These are phyloP conservation scores for Fusarium heterosporum DNA, from an alignment of 2,329 filamentous ascomycete genomes.

Conservation along the genomic window DNA sequence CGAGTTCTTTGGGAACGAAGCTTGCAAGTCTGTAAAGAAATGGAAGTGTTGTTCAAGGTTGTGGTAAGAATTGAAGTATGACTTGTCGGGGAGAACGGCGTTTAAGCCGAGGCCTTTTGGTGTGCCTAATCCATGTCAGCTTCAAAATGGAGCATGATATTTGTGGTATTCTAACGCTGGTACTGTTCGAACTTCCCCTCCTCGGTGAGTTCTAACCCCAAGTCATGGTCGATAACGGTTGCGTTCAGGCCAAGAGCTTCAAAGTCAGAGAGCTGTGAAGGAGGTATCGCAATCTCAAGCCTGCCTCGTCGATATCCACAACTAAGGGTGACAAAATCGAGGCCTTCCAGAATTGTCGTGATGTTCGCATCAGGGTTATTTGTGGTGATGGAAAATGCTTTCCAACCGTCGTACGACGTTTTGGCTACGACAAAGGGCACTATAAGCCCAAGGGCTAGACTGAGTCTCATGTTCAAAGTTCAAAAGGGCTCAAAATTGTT, in stretches of 20 bases:
- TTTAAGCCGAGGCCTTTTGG: background rate
- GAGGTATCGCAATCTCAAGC: constrained; percentile 46
- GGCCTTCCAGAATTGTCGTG: constrained; percentile 20
- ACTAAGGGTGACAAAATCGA: constrained; percentile 44
- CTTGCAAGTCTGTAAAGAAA: constrained; percentile 60
- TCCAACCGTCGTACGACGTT: constrained; percentile 46
- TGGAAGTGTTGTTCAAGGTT: constrained; percentile 62
- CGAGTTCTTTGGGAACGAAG: constrained; percentile 57
- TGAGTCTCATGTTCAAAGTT: constrained; percentile 16
- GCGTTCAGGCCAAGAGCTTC: constrained; percentile 41
- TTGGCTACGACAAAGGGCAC: constrained; percentile 32
- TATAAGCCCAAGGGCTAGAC: constrained; percentile 8
- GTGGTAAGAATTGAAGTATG: constrained; percentile 67
- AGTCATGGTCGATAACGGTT: constrained; percentile 39
- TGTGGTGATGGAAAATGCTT: constrained; percentile 43
- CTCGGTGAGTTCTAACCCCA: constrained; percentile 43
- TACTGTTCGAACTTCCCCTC: constrained; percentile 41
- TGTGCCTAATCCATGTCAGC: background rate
- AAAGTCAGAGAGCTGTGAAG: constrained; percentile 39
- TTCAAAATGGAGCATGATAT: rapidly evolving
- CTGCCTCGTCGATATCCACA: constrained; percentile 40
- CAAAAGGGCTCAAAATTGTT: no score
- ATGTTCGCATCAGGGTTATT: constrained; percentile 29
- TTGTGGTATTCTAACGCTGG: background rate
- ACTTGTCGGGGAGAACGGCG: constrained; percentile 17